Conservation (phyloP, 495 filamentous ascomycete species). For the Neurospora sp. region DNA sequence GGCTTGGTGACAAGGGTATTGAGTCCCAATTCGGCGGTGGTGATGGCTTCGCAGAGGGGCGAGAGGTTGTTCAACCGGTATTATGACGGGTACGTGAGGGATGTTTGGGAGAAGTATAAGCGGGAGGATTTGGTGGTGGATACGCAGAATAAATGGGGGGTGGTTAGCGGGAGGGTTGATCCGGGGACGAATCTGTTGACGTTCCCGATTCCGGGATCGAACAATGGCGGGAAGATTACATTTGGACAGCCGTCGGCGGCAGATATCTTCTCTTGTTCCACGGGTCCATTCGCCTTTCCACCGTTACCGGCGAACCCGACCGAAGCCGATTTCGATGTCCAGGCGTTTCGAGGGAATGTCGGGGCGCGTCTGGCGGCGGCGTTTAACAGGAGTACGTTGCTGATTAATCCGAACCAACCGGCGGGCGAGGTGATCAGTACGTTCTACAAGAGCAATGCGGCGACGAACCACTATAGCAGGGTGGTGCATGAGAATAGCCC, state of each 20-base stretch:
- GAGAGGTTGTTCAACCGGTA: conserved; percentile 48
- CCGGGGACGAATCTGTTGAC: conserved; percentile 31
- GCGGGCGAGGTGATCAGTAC: conserved; percentile 30
- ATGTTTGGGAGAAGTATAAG: conserved; percentile 54
- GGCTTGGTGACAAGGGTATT: conserved; percentile 35
- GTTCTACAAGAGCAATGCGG: conserved; percentile 41
- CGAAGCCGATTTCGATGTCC: conserved; percentile 8
- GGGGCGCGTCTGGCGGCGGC: conserved; percentile 58
- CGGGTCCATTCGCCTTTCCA: conserved; percentile 49
- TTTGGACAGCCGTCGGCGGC: conserved; percentile 48
- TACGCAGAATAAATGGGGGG: conserved; percentile 46
- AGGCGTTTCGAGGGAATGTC: conserved; percentile 31
- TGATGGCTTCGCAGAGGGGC: conserved; percentile 23
- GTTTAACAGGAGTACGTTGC: conserved; percentile 56
- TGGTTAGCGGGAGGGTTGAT: conserved; percentile 40
- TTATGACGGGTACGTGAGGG: conserved; percentile 52
- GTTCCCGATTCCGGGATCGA: conserved; percentile 34
- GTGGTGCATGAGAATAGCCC: conserved; percentile 54
- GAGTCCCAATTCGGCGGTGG: conserved; percentile 54
- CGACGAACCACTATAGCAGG: conserved; percentile 65
- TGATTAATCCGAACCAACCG: conserved; percentile 40
- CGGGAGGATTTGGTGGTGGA: conserved; percentile 44
- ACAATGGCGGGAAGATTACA: neutral
- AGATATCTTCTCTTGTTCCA: conserved; percentile 64
- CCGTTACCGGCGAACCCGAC: conserved; percentile 27